These are phyloP conservation scores for Russula lepida DNA, from an alignment of 768 basidiomycete species.

Conservation along the genomic window DNA sequence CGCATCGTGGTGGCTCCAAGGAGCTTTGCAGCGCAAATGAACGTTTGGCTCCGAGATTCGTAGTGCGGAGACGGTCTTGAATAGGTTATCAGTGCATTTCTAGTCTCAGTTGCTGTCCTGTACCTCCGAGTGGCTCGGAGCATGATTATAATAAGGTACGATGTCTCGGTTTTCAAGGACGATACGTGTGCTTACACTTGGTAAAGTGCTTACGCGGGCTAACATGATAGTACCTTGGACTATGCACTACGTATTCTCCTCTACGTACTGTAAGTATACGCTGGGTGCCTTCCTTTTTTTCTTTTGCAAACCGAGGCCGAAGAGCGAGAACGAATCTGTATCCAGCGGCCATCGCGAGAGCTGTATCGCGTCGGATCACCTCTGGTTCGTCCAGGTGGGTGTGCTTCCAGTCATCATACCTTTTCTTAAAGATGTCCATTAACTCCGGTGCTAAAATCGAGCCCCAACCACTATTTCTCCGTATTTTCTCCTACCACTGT, in stretches of 20 bases:
- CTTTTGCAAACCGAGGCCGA: neutral
- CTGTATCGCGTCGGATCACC: neutral
- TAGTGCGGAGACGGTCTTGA: neutral
- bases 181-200: neutral
- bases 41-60: neutral
- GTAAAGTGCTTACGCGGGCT: neutral
- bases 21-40: neutral
- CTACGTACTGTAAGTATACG: neutral
- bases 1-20: neutral
- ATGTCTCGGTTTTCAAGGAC: neutral
- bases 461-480: too few relatives aligned
- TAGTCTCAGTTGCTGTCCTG: neutral
- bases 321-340: neutral
- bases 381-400: neutral
- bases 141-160: neutral
- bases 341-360: neutral
- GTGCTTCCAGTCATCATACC: neutral
- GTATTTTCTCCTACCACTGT: too few relatives aligned
- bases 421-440: neutral
- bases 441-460: too few relatives aligned
- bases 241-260: neutral
- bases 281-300: neutral
- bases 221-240: neutral
- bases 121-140: neutral
- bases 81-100: neutral